Percentiles rank a stretch among this genome's conserved stretches.
phyloP scores from a whole-genome alignment of 192 early-diverging fungal genomes.

The Obelidium mucronatum region DNA sequence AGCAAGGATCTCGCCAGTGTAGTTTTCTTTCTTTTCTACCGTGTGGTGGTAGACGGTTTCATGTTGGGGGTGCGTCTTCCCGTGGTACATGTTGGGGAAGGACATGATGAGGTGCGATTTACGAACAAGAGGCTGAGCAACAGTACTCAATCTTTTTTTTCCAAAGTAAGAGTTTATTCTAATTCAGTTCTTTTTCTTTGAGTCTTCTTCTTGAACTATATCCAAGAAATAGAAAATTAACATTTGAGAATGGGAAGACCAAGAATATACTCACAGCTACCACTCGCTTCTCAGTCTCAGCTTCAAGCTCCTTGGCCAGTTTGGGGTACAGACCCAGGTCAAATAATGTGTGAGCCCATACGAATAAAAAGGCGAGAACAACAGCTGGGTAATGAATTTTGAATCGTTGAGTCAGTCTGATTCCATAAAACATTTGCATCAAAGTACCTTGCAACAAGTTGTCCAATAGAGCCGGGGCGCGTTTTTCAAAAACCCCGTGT shows the following conservation, averaged over 20 bases:
- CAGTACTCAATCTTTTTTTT: background rate
- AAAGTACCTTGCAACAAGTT: conserved; percentile 80
- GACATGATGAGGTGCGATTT: background rate
- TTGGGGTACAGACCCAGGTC: conserved; percentile 78
- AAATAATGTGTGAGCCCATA: conserved; percentile 88
- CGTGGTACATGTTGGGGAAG: background rate
- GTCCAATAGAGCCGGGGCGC: conserved; percentile 87
- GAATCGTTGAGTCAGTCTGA: background rate
- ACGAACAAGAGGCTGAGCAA: background rate
- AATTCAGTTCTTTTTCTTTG: background rate
- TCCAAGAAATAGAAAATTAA: background rate
- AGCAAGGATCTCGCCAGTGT: conserved; percentile 36
- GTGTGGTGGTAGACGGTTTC: background rate
- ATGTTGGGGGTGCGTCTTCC: background rate
- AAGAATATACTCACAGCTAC: conserved; percentile 18
- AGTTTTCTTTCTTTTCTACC: background rate
- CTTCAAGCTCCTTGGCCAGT: conserved; percentile 68
- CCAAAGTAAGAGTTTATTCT: too few relatives aligned
- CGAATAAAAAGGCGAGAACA: conserved; percentile 94
- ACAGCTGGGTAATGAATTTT: conserved; percentile 60
- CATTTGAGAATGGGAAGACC: background rate
- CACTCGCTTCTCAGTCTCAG: conserved; percentile 62
- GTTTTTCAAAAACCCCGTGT: conserved; percentile 85
- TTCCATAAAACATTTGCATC: background rate
- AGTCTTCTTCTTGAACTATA: background rate